phyloP scores from a whole-genome alignment of 495 filamentous ascomycete species.

The Hypoxylon fragiforme region DNA sequence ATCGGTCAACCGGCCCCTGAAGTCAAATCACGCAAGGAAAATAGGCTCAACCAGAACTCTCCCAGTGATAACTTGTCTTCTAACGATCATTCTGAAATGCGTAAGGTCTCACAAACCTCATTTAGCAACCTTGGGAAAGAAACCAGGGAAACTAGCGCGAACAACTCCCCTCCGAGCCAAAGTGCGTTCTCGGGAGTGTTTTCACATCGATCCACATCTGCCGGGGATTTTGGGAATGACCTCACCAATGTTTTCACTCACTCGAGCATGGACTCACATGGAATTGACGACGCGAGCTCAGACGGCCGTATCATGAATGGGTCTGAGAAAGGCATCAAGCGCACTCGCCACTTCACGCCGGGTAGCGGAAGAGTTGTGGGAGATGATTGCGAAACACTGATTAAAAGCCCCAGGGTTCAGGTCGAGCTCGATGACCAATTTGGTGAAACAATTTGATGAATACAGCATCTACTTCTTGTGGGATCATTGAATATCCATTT shows the following conservation, averaged over 20 bases:
- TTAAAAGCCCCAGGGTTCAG: constrained; percentile 37
- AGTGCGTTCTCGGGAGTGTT: constrained; percentile 30
- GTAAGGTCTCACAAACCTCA: constrained; percentile 43
- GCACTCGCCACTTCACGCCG: constrained; percentile 50
- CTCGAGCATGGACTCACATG: constrained; percentile 15
- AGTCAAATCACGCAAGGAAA: constrained; percentile 47
- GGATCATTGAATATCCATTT: constrained; percentile 32
- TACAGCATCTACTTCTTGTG: constrained; percentile 2
- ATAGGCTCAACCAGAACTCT: constrained; percentile 29
- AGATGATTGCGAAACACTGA: constrained; percentile 43
- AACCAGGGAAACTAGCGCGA: constrained; percentile 25
- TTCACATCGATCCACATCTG: constrained; percentile 32
- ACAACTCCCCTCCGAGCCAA: constrained; percentile 33
- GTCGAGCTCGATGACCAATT: constrained; percentile 22
- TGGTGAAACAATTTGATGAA: constrained; percentile 17
- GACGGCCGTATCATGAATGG: constrained; percentile 19
- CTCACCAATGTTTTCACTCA: constrained; percentile 32
- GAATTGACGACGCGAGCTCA: constrained; percentile 2
- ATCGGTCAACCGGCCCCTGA: constrained; percentile 39
- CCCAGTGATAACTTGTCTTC: constrained; percentile 10
- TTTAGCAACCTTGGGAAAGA: constrained; percentile 32
- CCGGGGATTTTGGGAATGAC: constrained; percentile 33
- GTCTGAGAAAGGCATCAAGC: constrained; percentile 39
- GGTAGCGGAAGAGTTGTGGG: constrained; percentile 46
- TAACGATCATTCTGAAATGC: constrained; percentile 32